Evolutionary conservation across 306 rosid genomes (phyloP), one percentile per base, ranked within the genome.

Genomic region (Ammopiptanthus mongolicus): DNA sequence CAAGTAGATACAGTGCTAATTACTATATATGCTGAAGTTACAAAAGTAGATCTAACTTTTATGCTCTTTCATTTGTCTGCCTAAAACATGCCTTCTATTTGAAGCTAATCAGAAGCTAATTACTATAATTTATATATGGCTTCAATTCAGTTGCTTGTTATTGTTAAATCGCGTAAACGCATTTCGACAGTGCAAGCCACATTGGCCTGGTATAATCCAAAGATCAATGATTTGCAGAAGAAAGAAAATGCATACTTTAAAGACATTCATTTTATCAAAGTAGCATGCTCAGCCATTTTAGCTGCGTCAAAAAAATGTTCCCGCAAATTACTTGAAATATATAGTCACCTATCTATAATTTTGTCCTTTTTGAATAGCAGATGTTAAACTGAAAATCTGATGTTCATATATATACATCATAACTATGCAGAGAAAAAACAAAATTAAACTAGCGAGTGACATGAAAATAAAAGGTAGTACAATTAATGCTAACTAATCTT

Each of bases 141-240:
- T 31, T 17, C 52, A 51, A 13, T 50, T 50, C 39, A 10, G 50
- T 74, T 47, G 53, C 48, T 61, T 29, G 34, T 29, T 29, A 8
- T 8, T 50, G 51, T 21, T 48, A 4, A 50, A 37, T 66, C 81
- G 44, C 23, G 1, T 46, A 10, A 44, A 37, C 12, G 12, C 65
- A 59, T 37, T 69, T 39, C 44, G 8, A 22, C 55, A 22, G 14
- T 39, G 29, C 8, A 25, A 79, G 39, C 33, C 21, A 6, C 28
- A 18, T 18, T 33, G 25, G 59, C 21, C 63, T 59, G 9, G n/a
- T 18, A 29, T 64, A 77, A 65, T 76, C 44, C 67, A 39, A 69
- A 48, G 58, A 51, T 78, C 68, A 41, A 78, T 50, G 60, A 69
- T 61, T 70, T 50, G 51, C 28, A n/a, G n/a, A n/a, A n/a, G n/a